Percentiles rank a stretch among this genome's conserved stretches.
Evolutionary conservation across 75 land plant genomes (phyloP).

Genomic region (Ceratopteris richardii): DNA sequence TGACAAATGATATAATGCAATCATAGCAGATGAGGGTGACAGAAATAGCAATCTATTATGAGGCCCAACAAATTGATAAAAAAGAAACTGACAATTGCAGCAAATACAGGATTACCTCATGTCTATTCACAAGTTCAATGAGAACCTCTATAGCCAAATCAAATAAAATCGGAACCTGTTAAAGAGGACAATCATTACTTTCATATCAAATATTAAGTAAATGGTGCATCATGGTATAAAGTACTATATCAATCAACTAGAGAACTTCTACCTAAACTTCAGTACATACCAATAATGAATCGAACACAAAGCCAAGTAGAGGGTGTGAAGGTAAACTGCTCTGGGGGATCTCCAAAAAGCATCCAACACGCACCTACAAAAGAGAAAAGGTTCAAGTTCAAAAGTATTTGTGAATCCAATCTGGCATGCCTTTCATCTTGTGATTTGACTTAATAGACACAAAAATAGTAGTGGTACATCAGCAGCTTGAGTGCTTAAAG

Average conservation of each 20-base stretch:
- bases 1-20: too few species aligned
- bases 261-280: too few species aligned
- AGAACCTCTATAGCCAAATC: conserved; percentile 92
- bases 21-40: too few species aligned
- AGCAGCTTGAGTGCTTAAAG: too few species aligned
- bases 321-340: conserved; percentile 64
- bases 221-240: not conserved
- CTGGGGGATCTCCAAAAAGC: conserved; percentile 77
- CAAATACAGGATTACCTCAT: conserved; percentile 58
- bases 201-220: not conserved
- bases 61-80: too few species aligned
- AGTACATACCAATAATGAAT: conserved; percentile 61
- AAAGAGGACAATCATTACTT: not conserved
- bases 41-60: too few species aligned
- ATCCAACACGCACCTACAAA: conserved; percentile 85
- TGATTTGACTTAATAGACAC: too few species aligned
- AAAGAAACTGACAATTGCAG: too few species aligned
- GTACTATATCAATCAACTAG: not conserved
- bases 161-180: conserved; percentile 70
- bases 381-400: not conserved
- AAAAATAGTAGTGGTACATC: too few species aligned
- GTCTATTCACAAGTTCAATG: conserved; percentile 72
- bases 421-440: too few species aligned
- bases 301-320: conserved; percentile 72
- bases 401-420: not conserved